These are phyloP conservation scores for Amanita pallidorosea DNA, from an alignment of 768 basidiomycete genomes.

Conservation along the genomic window DNA sequence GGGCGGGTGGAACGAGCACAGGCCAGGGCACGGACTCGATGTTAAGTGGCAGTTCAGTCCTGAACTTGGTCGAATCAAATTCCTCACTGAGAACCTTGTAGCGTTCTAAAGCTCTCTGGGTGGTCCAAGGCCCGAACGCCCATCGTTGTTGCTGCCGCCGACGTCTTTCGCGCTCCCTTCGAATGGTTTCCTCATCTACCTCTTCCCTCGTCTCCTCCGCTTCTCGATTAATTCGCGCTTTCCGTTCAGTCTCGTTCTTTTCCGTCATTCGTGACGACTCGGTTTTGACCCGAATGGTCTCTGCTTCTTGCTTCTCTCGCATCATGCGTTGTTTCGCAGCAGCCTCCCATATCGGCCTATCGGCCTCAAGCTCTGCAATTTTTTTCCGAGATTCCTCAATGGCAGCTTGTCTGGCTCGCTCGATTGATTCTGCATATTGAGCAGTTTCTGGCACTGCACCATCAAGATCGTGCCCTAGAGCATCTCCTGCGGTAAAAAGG, in stretches of 20 bases:
- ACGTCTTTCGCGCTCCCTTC: slow-evolving; percentile 28
- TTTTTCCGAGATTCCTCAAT: slow-evolving; percentile 61
- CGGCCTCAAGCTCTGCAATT: slow-evolving; percentile 54
- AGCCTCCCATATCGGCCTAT: slow-evolving; percentile 52
- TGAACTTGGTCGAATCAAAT: slow-evolving; percentile 56
- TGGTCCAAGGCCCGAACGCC: slow-evolving; percentile 53
- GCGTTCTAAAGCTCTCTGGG: slow-evolving; percentile 56
- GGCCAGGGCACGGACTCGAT: slow-evolving; percentile 73
- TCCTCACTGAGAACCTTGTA: slow-evolving; percentile 48
- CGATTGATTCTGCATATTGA: slow-evolving; percentile 7
- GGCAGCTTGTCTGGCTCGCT: slow-evolving; percentile 25
- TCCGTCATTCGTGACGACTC: not conserved
- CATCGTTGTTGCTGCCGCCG: slow-evolving; percentile 40
- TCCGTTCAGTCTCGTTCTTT: not conserved
- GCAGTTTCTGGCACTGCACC: not conserved
- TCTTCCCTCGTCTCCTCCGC: slow-evolving; percentile 14
- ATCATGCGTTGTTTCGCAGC: slow-evolving; percentile 33
- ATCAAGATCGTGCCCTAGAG: not conserved
- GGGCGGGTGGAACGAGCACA: slow-evolving; percentile 41
- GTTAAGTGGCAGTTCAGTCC: slow-evolving; percentile 36
- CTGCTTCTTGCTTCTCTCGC: slow-evolving; percentile 14
- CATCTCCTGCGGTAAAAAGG: not conserved
- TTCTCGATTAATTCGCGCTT: slow-evolving; percentile 13
- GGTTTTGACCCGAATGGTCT: slow-evolving; percentile 2
- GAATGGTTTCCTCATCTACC: slow-evolving; percentile 23